Conservation (phyloP, 306 rosid genomes). For the Arachis stenosperma region DNA sequence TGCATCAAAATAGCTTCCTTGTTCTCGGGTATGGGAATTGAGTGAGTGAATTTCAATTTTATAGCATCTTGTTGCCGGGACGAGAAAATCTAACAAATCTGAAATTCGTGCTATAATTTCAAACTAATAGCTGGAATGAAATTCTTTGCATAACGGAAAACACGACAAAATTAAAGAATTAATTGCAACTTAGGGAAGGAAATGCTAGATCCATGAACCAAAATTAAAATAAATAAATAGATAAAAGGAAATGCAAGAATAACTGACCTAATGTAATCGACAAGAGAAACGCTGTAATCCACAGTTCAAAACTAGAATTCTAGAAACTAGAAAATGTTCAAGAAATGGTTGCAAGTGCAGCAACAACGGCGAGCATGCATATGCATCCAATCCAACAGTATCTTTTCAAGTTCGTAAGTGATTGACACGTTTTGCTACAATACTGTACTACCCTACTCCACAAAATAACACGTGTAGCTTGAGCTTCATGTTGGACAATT, state of each 20-base stretch:
- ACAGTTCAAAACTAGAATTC: neutral
- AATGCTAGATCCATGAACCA: constrained; percentile 10
- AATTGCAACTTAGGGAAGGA: neutral
- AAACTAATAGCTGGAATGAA: constrained; percentile 1
- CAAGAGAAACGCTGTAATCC: neutral
- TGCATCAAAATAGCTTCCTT: neutral
- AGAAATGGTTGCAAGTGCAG: constrained; percentile 7
- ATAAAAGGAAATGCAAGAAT: neutral
- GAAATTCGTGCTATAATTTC: neutral
- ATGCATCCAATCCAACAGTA: neutral
- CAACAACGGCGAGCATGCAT: neutral
- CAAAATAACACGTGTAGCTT: constrained; percentile 33
- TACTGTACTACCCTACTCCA: neutral
- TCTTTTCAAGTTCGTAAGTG: neutral
- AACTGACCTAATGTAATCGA: neutral
- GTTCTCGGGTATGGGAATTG: constrained; percentile 16
- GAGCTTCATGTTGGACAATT: neutral
- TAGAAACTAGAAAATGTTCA: neutral
- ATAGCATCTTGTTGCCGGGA: constrained; percentile 9
- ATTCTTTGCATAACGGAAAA: neutral
- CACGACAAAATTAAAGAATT: neutral
- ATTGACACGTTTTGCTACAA: constrained; percentile 37
- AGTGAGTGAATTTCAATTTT: neutral
- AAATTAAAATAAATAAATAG: constrained; percentile 1
- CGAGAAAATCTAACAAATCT: neutral